A percentile compares a stretch with the other conserved stretches of the same genome.
These are phyloP conservation scores for Chytriomyces sp. DNA, from an alignment of 192 early-diverging fungal genomes.

Conservation along the genomic window DNA sequence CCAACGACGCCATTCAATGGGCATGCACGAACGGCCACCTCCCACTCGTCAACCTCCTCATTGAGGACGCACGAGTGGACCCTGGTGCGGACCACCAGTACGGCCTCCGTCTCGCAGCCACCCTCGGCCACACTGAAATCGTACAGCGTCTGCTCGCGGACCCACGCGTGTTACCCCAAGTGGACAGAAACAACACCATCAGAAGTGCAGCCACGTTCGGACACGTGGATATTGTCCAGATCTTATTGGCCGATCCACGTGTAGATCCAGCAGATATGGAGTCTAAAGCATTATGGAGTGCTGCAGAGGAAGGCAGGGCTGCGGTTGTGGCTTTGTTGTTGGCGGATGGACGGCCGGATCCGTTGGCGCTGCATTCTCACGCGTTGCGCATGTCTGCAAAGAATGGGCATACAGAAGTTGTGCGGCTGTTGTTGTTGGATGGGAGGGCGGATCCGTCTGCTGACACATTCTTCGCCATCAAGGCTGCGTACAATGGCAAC, in stretches of 20 bases:
- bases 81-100: slow-evolving; percentile 13
- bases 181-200: background rate
- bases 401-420: background rate
- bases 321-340: background rate
- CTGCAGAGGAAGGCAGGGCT: background rate
- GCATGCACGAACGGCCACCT: slow-evolving; percentile 11
- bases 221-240: background rate
- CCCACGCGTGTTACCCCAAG: background rate
- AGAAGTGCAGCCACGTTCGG: background rate
- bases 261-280: background rate
- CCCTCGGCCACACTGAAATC: slow-evolving; percentile 6
- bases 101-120: slow-evolving; percentile 2
- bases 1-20: background rate
- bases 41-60: slow-evolving; percentile 7
- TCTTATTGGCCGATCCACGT: background rate
- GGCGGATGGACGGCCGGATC: background rate
- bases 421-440: background rate
- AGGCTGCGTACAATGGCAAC: background rate
- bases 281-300: background rate
- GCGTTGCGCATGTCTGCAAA: background rate
- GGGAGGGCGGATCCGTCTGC: slow-evolving; percentile 3
- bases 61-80: background rate
- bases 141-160: background rate
- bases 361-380: background rate
- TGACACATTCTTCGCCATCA: background rate